A percentile compares a stretch with the other conserved stretches of the same genome.
Evolutionary conservation across 768 basidiomycete species (phyloP).

Genomic region (Lentinula boryana): DNA sequence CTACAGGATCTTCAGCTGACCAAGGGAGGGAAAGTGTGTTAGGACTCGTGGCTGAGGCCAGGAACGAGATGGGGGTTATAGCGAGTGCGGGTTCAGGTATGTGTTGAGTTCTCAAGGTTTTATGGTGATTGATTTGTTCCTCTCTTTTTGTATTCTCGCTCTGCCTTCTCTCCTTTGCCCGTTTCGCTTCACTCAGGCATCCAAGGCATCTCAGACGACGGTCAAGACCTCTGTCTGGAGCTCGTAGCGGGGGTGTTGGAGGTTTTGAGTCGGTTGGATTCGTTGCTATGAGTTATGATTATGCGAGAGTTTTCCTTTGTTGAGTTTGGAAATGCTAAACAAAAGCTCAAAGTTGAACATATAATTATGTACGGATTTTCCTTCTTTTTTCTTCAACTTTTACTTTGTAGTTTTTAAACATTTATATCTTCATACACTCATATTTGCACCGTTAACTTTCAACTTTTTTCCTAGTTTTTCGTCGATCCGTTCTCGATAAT

Average conservation of each 20-base stretch:
- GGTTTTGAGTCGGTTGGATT: conserved; percentile 90
- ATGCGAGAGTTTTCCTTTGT: too few relatives aligned
- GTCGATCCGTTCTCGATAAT: too few relatives aligned
- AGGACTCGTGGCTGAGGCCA: conserved; percentile 70
- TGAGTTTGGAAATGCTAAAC: too few relatives aligned
- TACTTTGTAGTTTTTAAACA: too few relatives aligned
- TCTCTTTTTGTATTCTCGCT: not conserved
- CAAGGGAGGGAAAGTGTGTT: conserved; percentile 57
- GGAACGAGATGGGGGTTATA: conserved; percentile 50
- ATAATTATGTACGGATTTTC: too few relatives aligned
- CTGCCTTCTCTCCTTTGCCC: not conserved
- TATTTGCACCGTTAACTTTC: too few relatives aligned
- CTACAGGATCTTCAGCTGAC: conserved; percentile 44
- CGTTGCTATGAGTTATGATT: conserved; percentile 56
- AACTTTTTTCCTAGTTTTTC: too few relatives aligned
- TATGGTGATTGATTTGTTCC: not conserved
- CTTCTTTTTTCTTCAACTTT: too few relatives aligned
- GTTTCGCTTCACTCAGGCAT: not conserved
- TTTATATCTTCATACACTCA: too few relatives aligned
- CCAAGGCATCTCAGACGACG: conserved; percentile 16
- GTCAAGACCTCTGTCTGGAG: conserved; percentile 83
- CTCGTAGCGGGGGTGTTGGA: conserved; percentile 89
- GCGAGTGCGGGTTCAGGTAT: not conserved
- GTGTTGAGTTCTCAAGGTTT: not conserved
- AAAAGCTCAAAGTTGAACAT: too few relatives aligned